Conservation (phyloP, 2,329 filamentous ascomycete genomes). For the Penicillium sclerotiorum region DNA sequence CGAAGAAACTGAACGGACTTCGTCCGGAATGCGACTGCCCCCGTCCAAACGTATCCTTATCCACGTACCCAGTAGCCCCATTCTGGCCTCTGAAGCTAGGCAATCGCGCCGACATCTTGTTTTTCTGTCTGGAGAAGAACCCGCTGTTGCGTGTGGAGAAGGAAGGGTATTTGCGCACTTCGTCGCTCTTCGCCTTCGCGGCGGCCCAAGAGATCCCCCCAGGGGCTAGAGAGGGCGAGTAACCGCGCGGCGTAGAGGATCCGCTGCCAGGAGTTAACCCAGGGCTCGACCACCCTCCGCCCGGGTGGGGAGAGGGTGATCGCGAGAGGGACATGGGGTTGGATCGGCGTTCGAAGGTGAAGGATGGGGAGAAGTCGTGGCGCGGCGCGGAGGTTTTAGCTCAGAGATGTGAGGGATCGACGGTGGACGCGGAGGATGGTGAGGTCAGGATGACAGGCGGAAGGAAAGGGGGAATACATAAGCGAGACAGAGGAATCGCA, state of each 20-base stretch:
- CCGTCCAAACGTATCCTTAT: conserved; percentile 71
- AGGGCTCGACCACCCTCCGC: conserved; percentile 86
- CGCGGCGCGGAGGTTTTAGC: not conserved
- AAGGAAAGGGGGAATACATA: conserved; percentile 12
- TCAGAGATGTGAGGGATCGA: not conserved
- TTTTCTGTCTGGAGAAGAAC: conserved; percentile 84
- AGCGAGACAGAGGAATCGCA: conserved; percentile 1
- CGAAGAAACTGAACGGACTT: conserved; percentile 35
- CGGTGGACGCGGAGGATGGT: not conserved
- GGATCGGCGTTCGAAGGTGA: conserved; percentile 48
- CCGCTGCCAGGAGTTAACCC: conserved; percentile 74
- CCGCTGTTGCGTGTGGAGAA: conserved; percentile 81
- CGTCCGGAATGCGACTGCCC: conserved; percentile 50
- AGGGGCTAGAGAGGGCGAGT: conserved; percentile 28
- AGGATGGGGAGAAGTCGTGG: not conserved
- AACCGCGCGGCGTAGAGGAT: conserved; percentile 64
- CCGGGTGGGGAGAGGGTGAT: conserved; percentile 81
- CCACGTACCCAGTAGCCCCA: conserved; percentile 54
- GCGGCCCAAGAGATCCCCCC: conserved; percentile 74
- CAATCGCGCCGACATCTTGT: conserved; percentile 75
- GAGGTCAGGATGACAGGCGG: conserved; percentile 20
- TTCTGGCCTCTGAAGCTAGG: conserved; percentile 66
- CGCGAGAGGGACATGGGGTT: conserved; percentile 79
- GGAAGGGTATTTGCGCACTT: conserved; percentile 73
- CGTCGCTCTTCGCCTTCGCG: conserved; percentile 74